These are phyloP conservation scores for Pseudonitzschia delicatissima DNA, from an alignment of 108 stramenopile species.

Conservation along the genomic window DNA sequence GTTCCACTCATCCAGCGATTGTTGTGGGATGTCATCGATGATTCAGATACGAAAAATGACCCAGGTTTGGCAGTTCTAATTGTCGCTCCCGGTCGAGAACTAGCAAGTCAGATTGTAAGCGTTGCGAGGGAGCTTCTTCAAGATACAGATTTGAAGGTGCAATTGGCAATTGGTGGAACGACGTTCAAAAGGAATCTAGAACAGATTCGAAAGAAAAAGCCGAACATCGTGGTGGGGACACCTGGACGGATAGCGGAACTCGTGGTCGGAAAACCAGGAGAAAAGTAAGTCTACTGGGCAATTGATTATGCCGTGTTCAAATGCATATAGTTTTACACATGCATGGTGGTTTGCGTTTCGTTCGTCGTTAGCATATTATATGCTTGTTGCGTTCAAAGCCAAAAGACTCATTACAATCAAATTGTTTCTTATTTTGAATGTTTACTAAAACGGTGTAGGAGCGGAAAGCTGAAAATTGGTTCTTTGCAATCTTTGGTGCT, in stretches of 20 bases:
- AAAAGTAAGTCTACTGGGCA: constrained; percentile 53
- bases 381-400: no score
- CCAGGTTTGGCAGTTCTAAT: constrained; percentile 53
- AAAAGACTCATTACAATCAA: neutral
- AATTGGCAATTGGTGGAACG: constrained; percentile 82
- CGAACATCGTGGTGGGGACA: constrained; percentile 80
- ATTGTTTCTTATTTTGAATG: neutral
- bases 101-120: constrained; percentile 79
- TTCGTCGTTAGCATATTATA: neutral
- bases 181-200: constrained; percentile 69
- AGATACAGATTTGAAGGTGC: constrained; percentile 57
- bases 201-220: constrained; percentile 70
- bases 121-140: constrained; percentile 65
- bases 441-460: constrained; percentile 10
- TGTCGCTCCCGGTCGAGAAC: constrained; percentile 82
- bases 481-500: constrained; percentile 63
- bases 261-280: constrained; percentile 71
- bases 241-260: constrained; percentile 87
- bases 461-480: constrained; percentile 64
- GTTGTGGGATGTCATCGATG: constrained; percentile 22
- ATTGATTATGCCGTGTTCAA: no score
- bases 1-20: constrained; percentile 65
- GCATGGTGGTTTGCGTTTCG: no score
- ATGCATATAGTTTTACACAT: no score
- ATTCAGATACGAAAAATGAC: constrained; percentile 18